Conservation (phyloP, 1,284 basidiomycete genomes). For the Polyporus tsugae region DNA sequence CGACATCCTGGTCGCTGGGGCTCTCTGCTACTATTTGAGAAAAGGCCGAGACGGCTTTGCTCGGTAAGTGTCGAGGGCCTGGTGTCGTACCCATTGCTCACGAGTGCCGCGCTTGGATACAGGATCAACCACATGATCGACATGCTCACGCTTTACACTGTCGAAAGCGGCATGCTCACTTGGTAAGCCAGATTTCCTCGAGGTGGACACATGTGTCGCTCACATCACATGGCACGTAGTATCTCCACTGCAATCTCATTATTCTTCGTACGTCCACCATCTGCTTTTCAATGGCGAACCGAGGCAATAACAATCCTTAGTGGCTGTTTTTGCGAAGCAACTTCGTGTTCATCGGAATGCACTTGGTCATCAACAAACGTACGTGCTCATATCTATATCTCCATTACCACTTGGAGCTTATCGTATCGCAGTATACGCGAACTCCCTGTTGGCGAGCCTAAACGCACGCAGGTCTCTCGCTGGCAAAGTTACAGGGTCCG, state of each 20-base stretch:
- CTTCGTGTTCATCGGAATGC: slow-evolving; percentile 36
- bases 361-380: slow-evolving; percentile 40
- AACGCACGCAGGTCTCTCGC: slow-evolving; percentile 28
- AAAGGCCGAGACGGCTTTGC: slow-evolving; percentile 29
- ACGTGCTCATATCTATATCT: slow-evolving; percentile 7
- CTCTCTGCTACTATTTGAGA: slow-evolving; percentile 33
- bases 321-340: slow-evolving; percentile 37
- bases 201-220: not conserved
- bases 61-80: slow-evolving; percentile 18
- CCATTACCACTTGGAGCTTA: not conserved
- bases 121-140: slow-evolving; percentile 36
- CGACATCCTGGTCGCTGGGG: slow-evolving; percentile 34
- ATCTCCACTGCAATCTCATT: slow-evolving; percentile 33
- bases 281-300: not conserved
- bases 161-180: slow-evolving; percentile 36
- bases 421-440: slow-evolving; percentile 33
- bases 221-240: slow-evolving; percentile 14
- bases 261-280: slow-evolving; percentile 32
- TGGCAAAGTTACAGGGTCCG: slow-evolving; percentile 21
- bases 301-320: slow-evolving; percentile 16
- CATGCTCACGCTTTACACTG: slow-evolving; percentile 31
- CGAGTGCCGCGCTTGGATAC: not conserved
- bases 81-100: not conserved
- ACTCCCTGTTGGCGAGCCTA: slow-evolving; percentile 36
- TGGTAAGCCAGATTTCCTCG: slow-evolving; percentile 25